A percentile compares a stretch with the other conserved stretches of the same genome.
Evolutionary conservation across 495 filamentous ascomycete species (phyloP).

Genomic region (Aspergillus sclerotioniger): DNA sequence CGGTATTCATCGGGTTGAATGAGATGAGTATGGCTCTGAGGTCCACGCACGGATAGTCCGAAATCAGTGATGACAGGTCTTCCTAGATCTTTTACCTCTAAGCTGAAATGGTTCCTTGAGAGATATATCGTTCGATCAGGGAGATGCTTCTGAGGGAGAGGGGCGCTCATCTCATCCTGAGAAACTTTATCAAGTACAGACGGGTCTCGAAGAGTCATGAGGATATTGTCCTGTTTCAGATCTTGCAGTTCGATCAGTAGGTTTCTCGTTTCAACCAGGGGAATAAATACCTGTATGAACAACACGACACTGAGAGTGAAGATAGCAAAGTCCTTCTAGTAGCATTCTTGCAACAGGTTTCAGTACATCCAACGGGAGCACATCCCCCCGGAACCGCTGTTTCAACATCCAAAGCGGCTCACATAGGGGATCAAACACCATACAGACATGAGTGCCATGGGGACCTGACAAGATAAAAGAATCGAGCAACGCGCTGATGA

Average conservation of each 20-base stretch:
- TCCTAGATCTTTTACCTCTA: conserved; percentile 11
- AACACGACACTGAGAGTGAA: conserved; percentile 36
- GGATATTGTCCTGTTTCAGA: conserved; percentile 42
- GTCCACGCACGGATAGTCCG: conserved; percentile 30
- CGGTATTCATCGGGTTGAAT: conserved; percentile 37
- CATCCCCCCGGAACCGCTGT: conserved; percentile 20
- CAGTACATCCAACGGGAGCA: conserved; percentile 23
- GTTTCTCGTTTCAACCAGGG: not conserved
- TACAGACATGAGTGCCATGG: conserved; percentile 23
- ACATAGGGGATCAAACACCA: conserved; percentile 32
- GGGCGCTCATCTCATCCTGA: conserved; percentile 27
- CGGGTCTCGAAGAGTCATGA: conserved; percentile 34
- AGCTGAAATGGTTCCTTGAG: conserved; percentile 29
- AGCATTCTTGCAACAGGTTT: conserved; percentile 28
- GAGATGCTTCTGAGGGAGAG: conserved; percentile 29
- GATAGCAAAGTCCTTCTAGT: conserved; percentile 37
- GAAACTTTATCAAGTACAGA: conserved; percentile 31
- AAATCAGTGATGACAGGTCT: conserved; percentile 38
- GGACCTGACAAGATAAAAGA: conserved; percentile 21
- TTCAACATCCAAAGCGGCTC: conserved; percentile 31
- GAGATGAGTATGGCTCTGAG: conserved; percentile 21
- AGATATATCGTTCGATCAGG: conserved; percentile 33
- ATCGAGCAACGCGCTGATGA: conserved; percentile 23
- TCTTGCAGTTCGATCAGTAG: conserved; percentile 22
- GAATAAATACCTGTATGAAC: conserved; percentile 34